Percentiles rank a stretch among this genome's conserved stretches.
Evolutionary conservation across 2,329 filamentous ascomycete genomes (phyloP).

Genomic region (Lachnellula cervina): DNA sequence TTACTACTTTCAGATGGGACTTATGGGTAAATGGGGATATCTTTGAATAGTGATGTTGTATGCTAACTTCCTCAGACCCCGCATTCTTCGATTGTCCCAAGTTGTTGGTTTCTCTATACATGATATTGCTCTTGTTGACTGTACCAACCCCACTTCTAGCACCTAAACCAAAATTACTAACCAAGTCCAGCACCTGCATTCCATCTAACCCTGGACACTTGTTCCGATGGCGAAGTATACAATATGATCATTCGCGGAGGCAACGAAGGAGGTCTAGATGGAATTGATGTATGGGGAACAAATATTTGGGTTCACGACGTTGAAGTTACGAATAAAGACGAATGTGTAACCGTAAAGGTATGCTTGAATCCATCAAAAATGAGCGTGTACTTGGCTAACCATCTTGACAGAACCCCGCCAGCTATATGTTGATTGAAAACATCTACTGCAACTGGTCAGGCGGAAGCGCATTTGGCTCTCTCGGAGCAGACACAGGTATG

Average conservation of each 20-base stretch:
- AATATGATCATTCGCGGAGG: slow-evolving; percentile 51
- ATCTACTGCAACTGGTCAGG: slow-evolving; percentile 60
- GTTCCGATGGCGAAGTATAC: slow-evolving; percentile 48
- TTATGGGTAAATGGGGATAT: slow-evolving; percentile 2
- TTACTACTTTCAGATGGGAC: slow-evolving; percentile 1
- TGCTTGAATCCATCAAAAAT: background rate
- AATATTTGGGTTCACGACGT: slow-evolving; percentile 56
- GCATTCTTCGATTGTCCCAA: slow-evolving; percentile 19
- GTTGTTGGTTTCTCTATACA: slow-evolving; percentile 22
- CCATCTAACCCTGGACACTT: slow-evolving; percentile 47
- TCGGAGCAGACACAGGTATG: slow-evolving; percentile 40
- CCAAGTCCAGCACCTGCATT: slow-evolving; percentile 18
- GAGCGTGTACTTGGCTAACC: slow-evolving; percentile 1
- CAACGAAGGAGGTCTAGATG: slow-evolving; percentile 48
- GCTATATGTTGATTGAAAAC: slow-evolving; percentile 53
- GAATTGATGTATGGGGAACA: slow-evolving; percentile 48
- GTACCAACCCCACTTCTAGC: background rate
- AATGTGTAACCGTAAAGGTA: slow-evolving; percentile 52
- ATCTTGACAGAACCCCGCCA: slow-evolving; percentile 43
- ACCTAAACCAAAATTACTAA: no score
- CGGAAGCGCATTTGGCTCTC: slow-evolving; percentile 53
- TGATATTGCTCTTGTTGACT: slow-evolving; percentile 22
- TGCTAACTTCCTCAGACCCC: slow-evolving; percentile 24
- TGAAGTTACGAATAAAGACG: slow-evolving; percentile 58
- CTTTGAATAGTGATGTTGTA: no score